Evolutionary conservation across 1,284 basidiomycete species (phyloP).

Genomic region (Heterobasidion parviporum): DNA sequence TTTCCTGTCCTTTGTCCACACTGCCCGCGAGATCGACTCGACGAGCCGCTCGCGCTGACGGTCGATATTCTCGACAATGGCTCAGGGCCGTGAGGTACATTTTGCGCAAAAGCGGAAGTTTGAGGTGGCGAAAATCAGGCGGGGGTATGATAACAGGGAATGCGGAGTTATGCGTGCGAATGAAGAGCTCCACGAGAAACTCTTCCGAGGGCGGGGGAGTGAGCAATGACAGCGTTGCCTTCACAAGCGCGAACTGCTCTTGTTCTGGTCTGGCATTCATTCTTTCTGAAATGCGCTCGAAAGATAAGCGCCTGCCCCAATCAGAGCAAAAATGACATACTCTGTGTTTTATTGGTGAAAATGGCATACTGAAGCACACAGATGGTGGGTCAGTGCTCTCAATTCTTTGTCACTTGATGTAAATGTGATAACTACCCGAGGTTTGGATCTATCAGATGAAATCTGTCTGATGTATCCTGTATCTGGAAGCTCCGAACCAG

Average conservation of each 20-base stretch:
- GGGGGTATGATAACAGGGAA: not conserved
- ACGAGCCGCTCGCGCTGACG: not conserved
- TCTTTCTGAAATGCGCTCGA: not conserved
- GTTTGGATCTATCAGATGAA: not conserved
- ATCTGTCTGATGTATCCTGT: not conserved
- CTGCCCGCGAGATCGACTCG: not conserved
- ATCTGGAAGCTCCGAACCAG: not conserved
- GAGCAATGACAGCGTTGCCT: not conserved
- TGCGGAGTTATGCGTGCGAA: not conserved
- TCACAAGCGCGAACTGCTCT: not conserved
- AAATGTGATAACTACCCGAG: not conserved
- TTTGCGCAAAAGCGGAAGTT: not conserved
- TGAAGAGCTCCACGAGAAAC: not conserved
- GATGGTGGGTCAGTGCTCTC: too few relatives aligned
- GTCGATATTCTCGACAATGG: not conserved
- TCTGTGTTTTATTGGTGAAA: not conserved
- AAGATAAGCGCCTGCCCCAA: not conserved
- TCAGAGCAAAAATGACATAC: not conserved
- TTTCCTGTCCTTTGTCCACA: not conserved
- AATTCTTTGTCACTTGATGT: too few relatives aligned
- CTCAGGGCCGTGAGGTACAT: not conserved
- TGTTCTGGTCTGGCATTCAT: not conserved
- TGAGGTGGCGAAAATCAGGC: not conserved
- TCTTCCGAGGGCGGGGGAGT: not conserved
- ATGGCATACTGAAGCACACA: not conserved